Evolutionary conservation across 2,329 filamentous ascomycete species (phyloP).

Genomic region (Pseudogymnoascus sp.): DNA sequence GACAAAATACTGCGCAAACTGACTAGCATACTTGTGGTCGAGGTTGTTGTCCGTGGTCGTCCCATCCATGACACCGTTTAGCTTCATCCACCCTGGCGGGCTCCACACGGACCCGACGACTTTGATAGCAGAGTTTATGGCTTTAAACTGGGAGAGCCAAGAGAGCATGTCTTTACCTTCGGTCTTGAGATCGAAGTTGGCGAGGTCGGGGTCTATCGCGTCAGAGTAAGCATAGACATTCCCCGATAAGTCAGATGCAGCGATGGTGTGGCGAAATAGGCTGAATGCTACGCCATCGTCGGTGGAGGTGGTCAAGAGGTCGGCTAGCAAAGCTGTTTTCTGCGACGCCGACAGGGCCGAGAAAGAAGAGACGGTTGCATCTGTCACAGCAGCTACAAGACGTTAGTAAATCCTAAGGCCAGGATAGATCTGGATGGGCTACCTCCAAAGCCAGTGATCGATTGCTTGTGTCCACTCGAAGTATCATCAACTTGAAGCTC

Average conservation of each 20-base stretch:
- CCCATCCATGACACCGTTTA: slow-evolving; percentile 29
- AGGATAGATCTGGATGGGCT: neutral
- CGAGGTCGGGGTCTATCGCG: slow-evolving; percentile 26
- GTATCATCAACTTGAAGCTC: slow-evolving; percentile 33
- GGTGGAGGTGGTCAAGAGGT: slow-evolving; percentile 30
- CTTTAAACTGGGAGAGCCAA: slow-evolving; percentile 31
- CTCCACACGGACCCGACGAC: slow-evolving; percentile 34
- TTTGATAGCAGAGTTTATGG: slow-evolving; percentile 28
- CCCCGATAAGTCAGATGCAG: slow-evolving; percentile 32
- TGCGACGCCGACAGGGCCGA: slow-evolving; percentile 24
- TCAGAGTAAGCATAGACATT: slow-evolving; percentile 35
- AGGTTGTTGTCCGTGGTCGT: slow-evolving; percentile 32
- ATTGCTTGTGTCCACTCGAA: slow-evolving; percentile 31
- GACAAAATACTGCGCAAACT: slow-evolving; percentile 33
- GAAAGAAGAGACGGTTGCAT: slow-evolving; percentile 33
- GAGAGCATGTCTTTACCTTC: slow-evolving; percentile 32
- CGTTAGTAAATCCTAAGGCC: neutral
- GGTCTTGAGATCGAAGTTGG: slow-evolving; percentile 30
- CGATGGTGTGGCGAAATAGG: slow-evolving; percentile 34
- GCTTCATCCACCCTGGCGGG: slow-evolving; percentile 34
- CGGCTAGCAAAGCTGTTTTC: slow-evolving; percentile 19
- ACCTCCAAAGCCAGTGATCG: slow-evolving; percentile 32
- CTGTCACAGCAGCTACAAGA: slow-evolving; percentile 30
- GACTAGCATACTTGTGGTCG: slow-evolving; percentile 29
- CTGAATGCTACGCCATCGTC: slow-evolving; percentile 31